phyloP scores from a whole-genome alignment of 169 alveolate species.

The Theileria luwenshuni region DNA sequence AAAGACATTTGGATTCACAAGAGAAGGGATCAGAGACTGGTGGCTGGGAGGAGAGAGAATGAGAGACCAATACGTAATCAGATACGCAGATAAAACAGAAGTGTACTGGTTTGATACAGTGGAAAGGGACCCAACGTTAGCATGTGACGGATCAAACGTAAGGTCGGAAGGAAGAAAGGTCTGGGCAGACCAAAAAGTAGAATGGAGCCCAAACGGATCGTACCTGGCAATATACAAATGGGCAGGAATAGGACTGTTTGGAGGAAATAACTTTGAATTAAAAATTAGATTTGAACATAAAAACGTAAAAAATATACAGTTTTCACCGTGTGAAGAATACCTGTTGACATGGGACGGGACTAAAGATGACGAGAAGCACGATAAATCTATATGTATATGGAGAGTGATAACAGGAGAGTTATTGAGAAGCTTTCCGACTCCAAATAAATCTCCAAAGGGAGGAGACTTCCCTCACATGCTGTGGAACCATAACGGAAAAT shows the following conservation, averaged over 20 bases:
- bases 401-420: slow-evolving; percentile 85
- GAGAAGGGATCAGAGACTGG: slow-evolving; percentile 87
- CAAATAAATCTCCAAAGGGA: slow-evolving; percentile 77
- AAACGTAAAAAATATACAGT: slow-evolving; percentile 82
- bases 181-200: slow-evolving; percentile 88
- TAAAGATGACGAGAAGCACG: slow-evolving; percentile 80
- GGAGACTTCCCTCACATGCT: slow-evolving; percentile 79
- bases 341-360: slow-evolving; percentile 90
- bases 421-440: slow-evolving; percentile 79
- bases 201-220: slow-evolving; percentile 91
- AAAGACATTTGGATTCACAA: slow-evolving; percentile 80
- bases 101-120: slow-evolving; percentile 87
- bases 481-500: slow-evolving; percentile 85
- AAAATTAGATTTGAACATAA: slow-evolving; percentile 86
- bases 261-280: slow-evolving; percentile 85
- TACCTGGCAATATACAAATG: slow-evolving; percentile 87
- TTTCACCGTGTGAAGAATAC: slow-evolving; percentile 88
- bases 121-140: slow-evolving; percentile 81
- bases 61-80: slow-evolving; percentile 86
- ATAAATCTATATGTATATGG: slow-evolving; percentile 86
- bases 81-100: slow-evolving; percentile 85
- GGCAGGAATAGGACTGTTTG: slow-evolving; percentile 89
- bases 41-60: slow-evolving; percentile 79
- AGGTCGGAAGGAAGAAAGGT: slow-evolving; percentile 83
- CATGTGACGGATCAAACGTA: slow-evolving; percentile 84